These are phyloP conservation scores for Thelephora aurantiotincta DNA, from an alignment of 768 basidiomycete genomes.

Conservation along the genomic window DNA sequence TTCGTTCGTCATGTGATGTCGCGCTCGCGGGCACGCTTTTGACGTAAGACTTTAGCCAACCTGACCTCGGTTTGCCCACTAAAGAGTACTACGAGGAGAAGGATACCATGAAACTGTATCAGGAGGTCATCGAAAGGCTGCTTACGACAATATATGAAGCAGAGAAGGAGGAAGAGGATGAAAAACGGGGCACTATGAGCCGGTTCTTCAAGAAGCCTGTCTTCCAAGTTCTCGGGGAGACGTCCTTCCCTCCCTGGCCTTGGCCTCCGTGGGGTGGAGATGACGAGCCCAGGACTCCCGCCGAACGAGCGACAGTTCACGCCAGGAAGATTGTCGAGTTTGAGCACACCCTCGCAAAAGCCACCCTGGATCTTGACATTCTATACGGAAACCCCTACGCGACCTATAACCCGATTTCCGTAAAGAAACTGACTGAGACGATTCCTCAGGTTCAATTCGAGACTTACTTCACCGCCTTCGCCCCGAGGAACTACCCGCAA, in stretches of 20 bases:
- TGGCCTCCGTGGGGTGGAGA: slow-evolving; percentile 78
- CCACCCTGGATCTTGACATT: slow-evolving; percentile 70
- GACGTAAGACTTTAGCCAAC: slow-evolving; percentile 32
- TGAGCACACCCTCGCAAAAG: slow-evolving; percentile 64
- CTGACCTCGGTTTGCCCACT: slow-evolving; percentile 69
- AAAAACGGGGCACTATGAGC: slow-evolving; percentile 10
- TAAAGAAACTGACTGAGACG: slow-evolving; percentile 52
- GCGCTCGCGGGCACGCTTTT: background rate
- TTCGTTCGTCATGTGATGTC: background rate
- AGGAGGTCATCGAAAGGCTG: slow-evolving; percentile 50
- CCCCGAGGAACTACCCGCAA: slow-evolving; percentile 60
- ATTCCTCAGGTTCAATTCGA: slow-evolving; percentile 71
- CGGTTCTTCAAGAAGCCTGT: slow-evolving; percentile 9
- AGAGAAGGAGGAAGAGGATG: slow-evolving; percentile 17
- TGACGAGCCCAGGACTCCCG: slow-evolving; percentile 36
- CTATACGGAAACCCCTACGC: slow-evolving; percentile 68
- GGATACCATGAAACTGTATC: slow-evolving; percentile 53
- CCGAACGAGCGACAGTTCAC: slow-evolving; percentile 42
- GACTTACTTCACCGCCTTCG: slow-evolving; percentile 77
- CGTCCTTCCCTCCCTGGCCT: slow-evolving; percentile 68
- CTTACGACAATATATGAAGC: slow-evolving; percentile 44
- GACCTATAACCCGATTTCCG: slow-evolving; percentile 75
- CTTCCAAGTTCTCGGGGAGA: slow-evolving; percentile 23
- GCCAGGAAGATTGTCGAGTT: slow-evolving; percentile 64
- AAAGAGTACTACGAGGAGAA: slow-evolving; percentile 91